Conservation (phyloP, 371 early-diverging fungal genomes). For the Apophysomyces sp. region DNA sequence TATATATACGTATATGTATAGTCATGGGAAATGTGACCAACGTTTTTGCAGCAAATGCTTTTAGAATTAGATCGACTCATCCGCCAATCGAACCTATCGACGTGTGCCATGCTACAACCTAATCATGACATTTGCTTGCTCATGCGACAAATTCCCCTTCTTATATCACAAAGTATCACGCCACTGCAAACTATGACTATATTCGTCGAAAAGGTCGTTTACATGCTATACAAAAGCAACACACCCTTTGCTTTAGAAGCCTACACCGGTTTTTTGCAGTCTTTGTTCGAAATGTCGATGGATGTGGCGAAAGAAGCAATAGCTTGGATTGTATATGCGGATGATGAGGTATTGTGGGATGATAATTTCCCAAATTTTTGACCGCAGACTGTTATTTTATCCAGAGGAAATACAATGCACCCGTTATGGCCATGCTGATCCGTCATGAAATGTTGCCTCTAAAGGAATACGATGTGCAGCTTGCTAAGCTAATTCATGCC, state of each 20-base stretch:
- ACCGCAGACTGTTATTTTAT: neutral
- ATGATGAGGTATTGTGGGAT: conserved; percentile 66
- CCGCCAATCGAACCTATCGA: conserved; percentile 45
- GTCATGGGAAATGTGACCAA: no score
- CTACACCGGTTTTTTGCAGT: conserved; percentile 77
- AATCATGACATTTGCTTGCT: conserved; percentile 76
- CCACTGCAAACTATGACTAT: conserved; percentile 73
- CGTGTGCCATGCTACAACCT: conserved; percentile 69
- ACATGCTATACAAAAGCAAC: conserved; percentile 76
- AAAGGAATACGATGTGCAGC: conserved; percentile 82
- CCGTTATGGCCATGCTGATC: conserved; percentile 78
- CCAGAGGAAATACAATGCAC: conserved; percentile 77
- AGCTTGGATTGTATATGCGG: conserved; percentile 89
- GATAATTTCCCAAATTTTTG: neutral
- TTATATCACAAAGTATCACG: conserved; percentile 63
- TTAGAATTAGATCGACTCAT: conserved; percentile 80
- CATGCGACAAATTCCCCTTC: conserved; percentile 67
- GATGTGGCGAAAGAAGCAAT: conserved; percentile 81
- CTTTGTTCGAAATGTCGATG: conserved; percentile 77
- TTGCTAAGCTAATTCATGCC: conserved; percentile 78
- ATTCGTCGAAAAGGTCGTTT: conserved; percentile 84
- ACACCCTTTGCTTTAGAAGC: conserved; percentile 74
- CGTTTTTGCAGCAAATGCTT: conserved; percentile 49
- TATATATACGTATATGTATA: no score
- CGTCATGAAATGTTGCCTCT: conserved; percentile 71